These are phyloP conservation scores for Neurospora sp. DNA, from an alignment of 2,329 filamentous ascomycete species.

Conservation along the genomic window DNA sequence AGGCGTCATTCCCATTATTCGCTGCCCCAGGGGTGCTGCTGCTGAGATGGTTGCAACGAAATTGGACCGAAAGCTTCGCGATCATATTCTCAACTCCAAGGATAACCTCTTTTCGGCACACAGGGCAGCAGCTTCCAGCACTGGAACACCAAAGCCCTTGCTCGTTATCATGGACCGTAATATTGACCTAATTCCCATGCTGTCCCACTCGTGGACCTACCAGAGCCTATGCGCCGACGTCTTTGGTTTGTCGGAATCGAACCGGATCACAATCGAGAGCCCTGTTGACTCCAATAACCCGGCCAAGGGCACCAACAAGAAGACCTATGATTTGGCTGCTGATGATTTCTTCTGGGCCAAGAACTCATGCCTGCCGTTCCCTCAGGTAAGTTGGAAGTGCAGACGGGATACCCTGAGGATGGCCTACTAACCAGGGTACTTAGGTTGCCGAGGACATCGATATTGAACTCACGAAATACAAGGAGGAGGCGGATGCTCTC, in stretches of 20 bases:
- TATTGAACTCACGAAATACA: constrained; percentile 84
- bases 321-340: constrained; percentile 78
- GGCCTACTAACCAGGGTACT: constrained; percentile 32
- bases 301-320: constrained; percentile 68
- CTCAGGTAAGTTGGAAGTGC: constrained; percentile 52
- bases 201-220: constrained; percentile 82
- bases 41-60: constrained; percentile 92
- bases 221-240: constrained; percentile 71
- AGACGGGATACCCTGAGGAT: background rate
- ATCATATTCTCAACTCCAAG: constrained; percentile 95
- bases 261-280: constrained; percentile 86
- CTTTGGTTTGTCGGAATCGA: constrained; percentile 58
- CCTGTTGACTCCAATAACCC: constrained; percentile 69
- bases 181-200: constrained; percentile 91
- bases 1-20: constrained; percentile 75
- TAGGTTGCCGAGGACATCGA: constrained; percentile 90
- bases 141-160: constrained; percentile 67
- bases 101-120: constrained; percentile 80
- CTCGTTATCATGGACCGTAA: constrained; percentile 92
- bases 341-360: constrained; percentile 96
- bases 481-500: constrained; percentile 87
- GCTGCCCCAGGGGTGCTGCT: constrained; percentile 84
- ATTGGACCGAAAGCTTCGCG: constrained; percentile 87
- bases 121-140: constrained; percentile 43
- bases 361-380: constrained; percentile 84